Evolutionary conservation across 495 filamentous ascomycete genomes (phyloP), one percentile per base, ranked within the genome.

Genomic region (Aspergillus incahuasiensis): DNA sequence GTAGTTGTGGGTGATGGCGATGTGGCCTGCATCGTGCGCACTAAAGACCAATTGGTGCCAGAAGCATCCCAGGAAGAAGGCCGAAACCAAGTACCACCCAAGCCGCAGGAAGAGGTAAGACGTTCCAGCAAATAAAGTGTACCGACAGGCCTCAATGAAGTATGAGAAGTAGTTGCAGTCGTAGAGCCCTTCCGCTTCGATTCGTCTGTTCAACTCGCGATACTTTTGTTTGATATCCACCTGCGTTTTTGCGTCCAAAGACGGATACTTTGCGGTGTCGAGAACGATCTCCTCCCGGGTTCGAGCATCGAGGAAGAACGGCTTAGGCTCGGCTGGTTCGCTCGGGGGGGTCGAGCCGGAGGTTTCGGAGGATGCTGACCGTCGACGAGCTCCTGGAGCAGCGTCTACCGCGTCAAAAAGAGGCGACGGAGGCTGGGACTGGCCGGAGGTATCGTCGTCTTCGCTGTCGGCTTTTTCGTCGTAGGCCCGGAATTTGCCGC

Each of bases 1-100:
- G 69, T 90, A 97, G 63, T 84, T 72, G 65, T 97, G 94, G 25
- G 94, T 98, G 58, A 98, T 97, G 55, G 89, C 94, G 88, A 96
- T 95, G 70, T 98, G 94, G 6, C 91, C 91, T 35, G 94, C 90
- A 79, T 98, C 94, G 75, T 98, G 94, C 59, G 90, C 94, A 5
- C 87, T 86, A 71, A 98, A 98, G 41, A 94, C 88, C 25, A 97
- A 82, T 65, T 98, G 94, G 64, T 98, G 94, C 94, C 94, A 98
- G 64, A 96, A 82, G 44, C 81, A 76, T 18, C 92, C 94, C 40
- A 97, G 75, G 63, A 84, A 92, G 53, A 90, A 73, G 6, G 83
- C 92, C 40, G 87, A 89, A 3, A 74, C 73, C 24, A 71, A 79
- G 67, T 91, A 98, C 88, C 90, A 95, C 13, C 81, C 81, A 65